Evolutionary conservation across 2,329 filamentous ascomycete species (phyloP).

Genomic region (Xenosphaeropsis pyriputrescens): DNA sequence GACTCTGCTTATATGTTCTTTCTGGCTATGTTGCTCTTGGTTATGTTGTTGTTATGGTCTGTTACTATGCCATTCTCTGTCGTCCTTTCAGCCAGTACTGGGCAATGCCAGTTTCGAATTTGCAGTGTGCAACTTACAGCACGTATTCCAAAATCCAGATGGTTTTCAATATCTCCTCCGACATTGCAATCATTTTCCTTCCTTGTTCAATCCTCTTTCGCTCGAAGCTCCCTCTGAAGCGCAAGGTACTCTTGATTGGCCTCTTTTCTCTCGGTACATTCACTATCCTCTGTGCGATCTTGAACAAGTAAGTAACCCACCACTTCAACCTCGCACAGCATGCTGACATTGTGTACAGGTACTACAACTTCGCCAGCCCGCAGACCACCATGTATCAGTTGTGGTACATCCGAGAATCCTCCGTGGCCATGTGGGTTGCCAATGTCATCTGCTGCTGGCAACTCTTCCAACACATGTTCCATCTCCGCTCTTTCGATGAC

Average conservation of each 20-base stretch:
- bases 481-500: conserved; percentile 8
- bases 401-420: conserved; percentile 35
- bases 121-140: conserved; percentile 36
- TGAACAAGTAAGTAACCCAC: conserved; percentile 26
- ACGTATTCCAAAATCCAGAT: conserved; percentile 40
- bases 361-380: conserved; percentile 16
- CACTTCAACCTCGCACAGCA: not conserved
- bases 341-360: conserved; percentile 3
- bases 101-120: conserved; percentile 34
- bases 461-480: conserved; percentile 10
- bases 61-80: conserved; percentile 27
- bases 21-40: conserved; percentile 29
- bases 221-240: conserved; percentile 27
- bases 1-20: conserved; percentile 27
- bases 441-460: conserved; percentile 19
- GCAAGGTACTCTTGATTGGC: conserved; percentile 31
- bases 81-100: conserved; percentile 39
- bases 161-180: conserved; percentile 39
- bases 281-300: conserved; percentile 31
- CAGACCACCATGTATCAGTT: conserved; percentile 15
- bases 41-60: conserved; percentile 20
- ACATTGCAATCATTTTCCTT: conserved; percentile 37
- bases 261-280: conserved; percentile 27
- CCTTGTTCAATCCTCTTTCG: conserved; percentile 35
- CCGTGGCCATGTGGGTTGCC: conserved; percentile 30